Base-by-base conservation (phyloP, 805 yeast species). In the Candida oleophila region DNA sequence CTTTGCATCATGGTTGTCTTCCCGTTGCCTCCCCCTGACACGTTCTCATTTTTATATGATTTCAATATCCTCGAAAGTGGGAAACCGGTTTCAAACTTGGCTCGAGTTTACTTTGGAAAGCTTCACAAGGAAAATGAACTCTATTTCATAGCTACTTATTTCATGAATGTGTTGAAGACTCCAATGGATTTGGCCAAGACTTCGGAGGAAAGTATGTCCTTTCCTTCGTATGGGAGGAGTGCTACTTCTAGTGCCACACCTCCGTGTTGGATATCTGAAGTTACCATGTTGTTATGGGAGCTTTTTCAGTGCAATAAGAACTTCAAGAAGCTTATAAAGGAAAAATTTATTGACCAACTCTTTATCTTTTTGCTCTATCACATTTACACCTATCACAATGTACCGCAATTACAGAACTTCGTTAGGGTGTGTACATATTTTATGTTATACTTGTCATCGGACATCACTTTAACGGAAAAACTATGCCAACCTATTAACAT, bases 221-320 rank as follows among this genome's bases (percentile, higher is more conserved):
- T 16, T 19, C 39, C 22, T 12, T 22, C 45, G 20, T 39, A 49
- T 1, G 46, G 43, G 18, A 48, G 39, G 0, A 43, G 44, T n/a
- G 41, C 47, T 8, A 32, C 34, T 19, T 16, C 39, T 40, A 50
- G 46, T 52, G 8, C n/a, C 39, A 4, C 39, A 49, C 60, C 66
- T 40, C 54, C 69, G 3, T 55, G 74, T 16, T 73, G 90, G 84
- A 61, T 81, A 2, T 66, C 73, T 3, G 91, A 85, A 56, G 59
- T 78, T n/a, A 63, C 81, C 4, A 74, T 85, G 59, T 59, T 91
- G 7, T 53, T 87, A 14, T 88, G 96, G 87, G 96, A 87, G 55
- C 65, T 89, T 38, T 65, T 80, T 30, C 92, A 88, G 58, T 83
- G 89, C 54, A 92, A 92, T 64, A 72, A 71, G 48, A 64, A 64